These are phyloP conservation scores for Phytophthora foliorum DNA, from an alignment of 352 stramenopile species.

Conservation along the genomic window DNA sequence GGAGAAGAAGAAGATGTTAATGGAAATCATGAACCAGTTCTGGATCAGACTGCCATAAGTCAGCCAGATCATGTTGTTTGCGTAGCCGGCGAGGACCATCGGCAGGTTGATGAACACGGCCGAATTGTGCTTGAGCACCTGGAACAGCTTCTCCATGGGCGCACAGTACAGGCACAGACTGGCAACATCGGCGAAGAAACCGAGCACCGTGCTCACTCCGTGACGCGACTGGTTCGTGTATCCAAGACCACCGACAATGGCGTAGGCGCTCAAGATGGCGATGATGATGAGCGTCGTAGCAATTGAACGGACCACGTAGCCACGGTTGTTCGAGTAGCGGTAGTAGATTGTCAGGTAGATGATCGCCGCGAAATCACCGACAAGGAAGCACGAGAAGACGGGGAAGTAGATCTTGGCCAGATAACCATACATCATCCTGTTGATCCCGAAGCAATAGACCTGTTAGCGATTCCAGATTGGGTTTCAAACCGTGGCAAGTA, in stretches of 20 bases:
- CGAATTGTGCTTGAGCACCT: slow-evolving; percentile 55
- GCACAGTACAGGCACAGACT: slow-evolving; percentile 50
- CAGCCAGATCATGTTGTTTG: slow-evolving; percentile 64
- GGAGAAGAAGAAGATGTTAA: slow-evolving; percentile 48
- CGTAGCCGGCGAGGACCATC: slow-evolving; percentile 56
- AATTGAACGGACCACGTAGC: slow-evolving; percentile 37
- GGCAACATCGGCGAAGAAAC: slow-evolving; percentile 44
- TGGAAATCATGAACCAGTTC: slow-evolving; percentile 51
- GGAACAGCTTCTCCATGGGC: slow-evolving; percentile 54
- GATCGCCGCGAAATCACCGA: slow-evolving; percentile 44
- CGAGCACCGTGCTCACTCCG: slow-evolving; percentile 40
- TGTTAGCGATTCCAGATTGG: slow-evolving; percentile 1
- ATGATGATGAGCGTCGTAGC: slow-evolving; percentile 25
- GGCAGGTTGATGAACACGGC: slow-evolving; percentile 52
- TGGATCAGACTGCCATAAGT: slow-evolving; percentile 48
- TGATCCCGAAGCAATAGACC: slow-evolving; percentile 1
- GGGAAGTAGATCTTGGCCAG: slow-evolving; percentile 59
- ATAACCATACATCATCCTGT: slow-evolving; percentile 64
- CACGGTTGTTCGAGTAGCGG: slow-evolving; percentile 46
- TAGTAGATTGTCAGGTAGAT: slow-evolving; percentile 70
- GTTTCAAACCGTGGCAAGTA: slow-evolving; percentile 2
- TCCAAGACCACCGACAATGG: slow-evolving; percentile 40
- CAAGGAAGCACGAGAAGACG: slow-evolving; percentile 51
- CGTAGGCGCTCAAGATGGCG: slow-evolving; percentile 44
- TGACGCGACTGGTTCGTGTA: slow-evolving; percentile 48